Evolutionary conservation across 805 yeast species (phyloP), one percentile per base, ranked within the genome.

Genomic region (Saccharomycopsis lassenensis): DNA sequence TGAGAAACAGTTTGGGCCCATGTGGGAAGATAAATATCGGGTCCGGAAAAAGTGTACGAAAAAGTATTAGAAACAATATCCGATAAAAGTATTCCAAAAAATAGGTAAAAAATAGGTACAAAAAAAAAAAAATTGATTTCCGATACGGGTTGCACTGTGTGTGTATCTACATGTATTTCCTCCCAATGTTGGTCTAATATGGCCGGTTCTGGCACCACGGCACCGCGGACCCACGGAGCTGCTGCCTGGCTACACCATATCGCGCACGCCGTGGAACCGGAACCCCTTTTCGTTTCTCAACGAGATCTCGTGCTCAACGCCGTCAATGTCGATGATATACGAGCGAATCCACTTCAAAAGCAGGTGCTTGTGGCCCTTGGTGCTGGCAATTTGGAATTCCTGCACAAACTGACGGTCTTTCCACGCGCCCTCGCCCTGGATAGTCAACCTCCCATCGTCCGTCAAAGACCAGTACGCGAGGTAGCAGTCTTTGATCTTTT

Each of bases 201-300:
- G n/a, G n/a, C n/a, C n/a, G n/a, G n/a, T n/a, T n/a, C n/a, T n/a
- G n/a, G n/a, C n/a, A n/a, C n/a, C n/a, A n/a, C n/a, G 24, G 24
- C 24, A 45, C 60, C 65, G 28, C 64, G 57, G 43, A 58, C 7
- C 24, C 11, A 8, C 24, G 24, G 24, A 11, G 24, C 24, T n/a
- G n/a, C n/a, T n/a, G n/a, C n/a, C n/a, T n/a, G n/a, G n/a, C n/a
- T n/a, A n/a, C 24, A 15, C 62, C n/a, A n/a, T n/a, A n/a, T n/a
- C n/a, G n/a, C n/a, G n/a, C 1, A 79, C 89, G 32, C 81, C 60
- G 42, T 81, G 76, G 51, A 85, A 87, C 47, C 68, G 72, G 56
- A 83, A 87, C 8, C 86, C 75, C 47, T 77, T 79, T 52, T 87
- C 96, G 46, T 82, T 81, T 24, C 61, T 65, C 41, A 80, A 55